phyloP scores from a whole-genome alignment of 257 asterid species.

The Scutellaria galericulata region DNA sequence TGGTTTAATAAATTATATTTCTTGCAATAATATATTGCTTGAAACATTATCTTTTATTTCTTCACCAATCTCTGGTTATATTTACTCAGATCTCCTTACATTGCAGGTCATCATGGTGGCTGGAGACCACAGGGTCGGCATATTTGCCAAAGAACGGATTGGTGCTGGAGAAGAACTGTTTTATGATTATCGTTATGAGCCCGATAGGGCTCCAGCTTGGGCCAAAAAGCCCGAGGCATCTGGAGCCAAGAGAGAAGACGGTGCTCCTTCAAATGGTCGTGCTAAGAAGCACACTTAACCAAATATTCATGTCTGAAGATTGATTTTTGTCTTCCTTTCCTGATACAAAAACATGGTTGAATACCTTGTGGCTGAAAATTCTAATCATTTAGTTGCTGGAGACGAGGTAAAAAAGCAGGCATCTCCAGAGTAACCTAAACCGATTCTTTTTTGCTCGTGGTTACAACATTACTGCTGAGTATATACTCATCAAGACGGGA shows the following conservation, averaged over 20 bases:
- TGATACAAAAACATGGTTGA: slow-evolving; percentile 25
- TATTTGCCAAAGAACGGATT: slow-evolving; percentile 85
- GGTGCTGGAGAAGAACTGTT: slow-evolving; percentile 86
- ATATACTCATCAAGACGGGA: slow-evolving; percentile 42
- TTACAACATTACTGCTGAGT: slow-evolving; percentile 38
- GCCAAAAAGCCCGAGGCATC: slow-evolving; percentile 88
- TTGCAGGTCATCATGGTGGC: slow-evolving; percentile 89
- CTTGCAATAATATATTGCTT: not conserved
- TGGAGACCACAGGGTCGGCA: slow-evolving; percentile 93
- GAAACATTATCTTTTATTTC: not conserved
- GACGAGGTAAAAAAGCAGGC: slow-evolving; percentile 35
- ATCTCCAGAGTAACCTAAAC: slow-evolving; percentile 52
- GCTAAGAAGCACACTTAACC: slow-evolving; percentile 52
- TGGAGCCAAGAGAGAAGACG: slow-evolving; percentile 54
- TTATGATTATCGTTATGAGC: slow-evolving; percentile 82
- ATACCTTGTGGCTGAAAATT: slow-evolving; percentile 35
- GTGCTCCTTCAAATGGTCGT: slow-evolving; percentile 51
- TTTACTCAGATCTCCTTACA: slow-evolving; percentile 31
- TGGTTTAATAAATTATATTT: not conserved
- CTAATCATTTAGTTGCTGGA: slow-evolving; percentile 49
- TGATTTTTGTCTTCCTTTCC: slow-evolving; percentile 39
- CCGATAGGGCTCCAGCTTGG: slow-evolving; percentile 92
- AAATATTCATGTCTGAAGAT: slow-evolving; percentile 29
- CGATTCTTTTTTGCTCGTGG: slow-evolving; percentile 45
- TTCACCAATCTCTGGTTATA: slow-evolving; percentile 2